Conservation (phyloP, 2,329 filamentous ascomycete genomes). For the Botrytis tulipae region DNA sequence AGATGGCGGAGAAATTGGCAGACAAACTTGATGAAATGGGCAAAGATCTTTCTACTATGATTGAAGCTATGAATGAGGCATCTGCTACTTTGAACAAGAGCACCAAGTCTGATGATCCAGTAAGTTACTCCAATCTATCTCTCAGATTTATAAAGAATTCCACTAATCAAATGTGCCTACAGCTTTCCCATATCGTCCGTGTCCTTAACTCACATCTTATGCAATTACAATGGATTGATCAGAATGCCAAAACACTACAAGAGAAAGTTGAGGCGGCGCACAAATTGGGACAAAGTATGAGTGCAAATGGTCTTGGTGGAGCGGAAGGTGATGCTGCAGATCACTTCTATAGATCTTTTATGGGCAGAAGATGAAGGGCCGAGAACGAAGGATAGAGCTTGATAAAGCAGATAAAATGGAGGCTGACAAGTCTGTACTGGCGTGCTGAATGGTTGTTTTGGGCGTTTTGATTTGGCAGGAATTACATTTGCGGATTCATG, state of each 20-base stretch:
- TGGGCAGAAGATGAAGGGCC: constrained; percentile 57
- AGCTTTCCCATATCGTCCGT: constrained; percentile 93
- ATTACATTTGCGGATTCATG: constrained; percentile 1
- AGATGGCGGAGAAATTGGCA: constrained; percentile 88
- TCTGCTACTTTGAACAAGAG: constrained; percentile 88
- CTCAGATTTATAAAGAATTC: not conserved
- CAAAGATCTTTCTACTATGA: constrained; percentile 90
- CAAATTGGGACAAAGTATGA: constrained; percentile 67
- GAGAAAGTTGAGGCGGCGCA: constrained; percentile 80
- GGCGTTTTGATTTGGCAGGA: constrained; percentile 14
- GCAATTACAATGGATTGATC: constrained; percentile 91
- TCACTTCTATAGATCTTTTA: constrained; percentile 87
- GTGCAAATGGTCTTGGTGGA: constrained; percentile 53
- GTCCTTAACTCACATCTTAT: constrained; percentile 91
- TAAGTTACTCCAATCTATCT: constrained; percentile 47
- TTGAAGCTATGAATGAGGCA: constrained; percentile 94
- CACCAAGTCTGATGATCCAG: constrained; percentile 81
- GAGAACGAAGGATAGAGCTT: not conserved
- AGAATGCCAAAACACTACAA: constrained; percentile 76
- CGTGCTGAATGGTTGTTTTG: constrained; percentile 1
- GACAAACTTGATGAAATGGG: constrained; percentile 92
- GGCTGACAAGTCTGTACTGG: not conserved
- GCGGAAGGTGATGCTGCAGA: constrained; percentile 72
- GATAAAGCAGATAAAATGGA: not conserved
- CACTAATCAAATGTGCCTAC: constrained; percentile 26